Base-by-base conservation (phyloP, 305 asterid species). In the Rubia balearica region DNA sequence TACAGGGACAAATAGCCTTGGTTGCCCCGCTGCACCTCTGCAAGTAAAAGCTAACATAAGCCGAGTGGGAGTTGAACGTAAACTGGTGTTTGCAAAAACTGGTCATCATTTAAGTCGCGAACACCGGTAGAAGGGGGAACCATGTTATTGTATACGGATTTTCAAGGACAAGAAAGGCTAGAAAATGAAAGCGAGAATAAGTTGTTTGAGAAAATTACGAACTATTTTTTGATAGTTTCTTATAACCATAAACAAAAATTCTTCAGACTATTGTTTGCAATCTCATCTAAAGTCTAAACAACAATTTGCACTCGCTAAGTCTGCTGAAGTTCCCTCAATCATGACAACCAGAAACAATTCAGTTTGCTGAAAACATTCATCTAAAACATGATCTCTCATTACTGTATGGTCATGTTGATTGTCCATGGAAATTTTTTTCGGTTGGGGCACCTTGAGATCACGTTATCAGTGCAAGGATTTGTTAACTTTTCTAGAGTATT, bases 21-120 rank as follows among this genome's bases (percentile, higher is more conserved):
- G 97, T 87, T 92, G 98, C 71, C 88, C 96, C 22, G 81, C 73
- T 12, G 97, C 96, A 71, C 89, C 98, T 90, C 97, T 92, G 90
- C 74, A 80, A 76, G 75, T 42, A 27, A 74, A 30, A 74, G 68
- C n/a, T 38, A 8, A 36, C 16, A 49, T 12, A 68, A 62, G 70
- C 56, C 53, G 45, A n/a, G 30, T 70, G 48, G 36, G 42, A 63
- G 16, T 61, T 21, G 60, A 68, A 22, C 40, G 4, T 24, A 72
- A 73, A 56, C 33, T 40, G 27, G 40, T 14, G 27, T 24, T 0
- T 24, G 1, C 36, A 33, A 33, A 33, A 33, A 33, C 36, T 33
- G 36, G 36, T 33, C 36, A 33, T 33, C 36, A 33, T 33, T 33
- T 33, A 33, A 33, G 36, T 33, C 3, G 36, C 36, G 5, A 33